phyloP scores from a whole-genome alignment of 129 eudicot genomes.

The Lactuca saligna region DNA sequence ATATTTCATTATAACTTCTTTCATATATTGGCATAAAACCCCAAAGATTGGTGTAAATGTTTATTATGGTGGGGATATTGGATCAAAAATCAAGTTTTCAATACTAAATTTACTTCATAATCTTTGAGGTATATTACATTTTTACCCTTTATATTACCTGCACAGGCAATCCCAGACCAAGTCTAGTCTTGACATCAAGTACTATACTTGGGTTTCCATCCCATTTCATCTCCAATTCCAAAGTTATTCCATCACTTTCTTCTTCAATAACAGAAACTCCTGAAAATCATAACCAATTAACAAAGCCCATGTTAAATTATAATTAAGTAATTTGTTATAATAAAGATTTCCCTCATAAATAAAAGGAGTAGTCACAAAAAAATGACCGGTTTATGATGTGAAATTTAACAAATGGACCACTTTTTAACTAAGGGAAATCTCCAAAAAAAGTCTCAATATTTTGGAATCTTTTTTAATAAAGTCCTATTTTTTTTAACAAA shows the following conservation, averaged over 20 bases:
- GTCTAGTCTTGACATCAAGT: slow-evolving; percentile 88
- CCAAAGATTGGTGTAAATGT: slow-evolving; percentile 8
- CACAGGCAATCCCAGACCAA: slow-evolving; percentile 90
- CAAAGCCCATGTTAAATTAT: neutral
- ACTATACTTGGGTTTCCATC: slow-evolving; percentile 94
- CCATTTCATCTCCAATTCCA: slow-evolving; percentile 97
- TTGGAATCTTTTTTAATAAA: too few species aligned
- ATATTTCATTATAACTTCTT: slow-evolving; percentile 8
- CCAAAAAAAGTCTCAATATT: too few species aligned
- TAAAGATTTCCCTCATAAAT: neutral
- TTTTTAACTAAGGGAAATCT: neutral
- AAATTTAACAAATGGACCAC: neutral
- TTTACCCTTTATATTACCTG: slow-evolving; percentile 50
- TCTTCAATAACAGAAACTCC: slow-evolving; percentile 85
- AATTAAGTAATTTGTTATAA: neutral
- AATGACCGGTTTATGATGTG: neutral
- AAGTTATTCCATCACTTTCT: slow-evolving; percentile 73
- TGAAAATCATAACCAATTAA: slow-evolving; percentile 17
- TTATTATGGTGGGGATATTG: neutral
- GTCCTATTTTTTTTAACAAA: too few species aligned
- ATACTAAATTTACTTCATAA: slow-evolving; percentile 8
- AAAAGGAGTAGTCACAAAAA: neutral
- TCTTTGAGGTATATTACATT: neutral
- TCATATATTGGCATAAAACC: neutral
- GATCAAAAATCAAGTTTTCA: slow-evolving; percentile 8